Evolutionary conservation across 352 stramenopile genomes (phyloP).

Genomic region (Aphanomyces invadans): DNA sequence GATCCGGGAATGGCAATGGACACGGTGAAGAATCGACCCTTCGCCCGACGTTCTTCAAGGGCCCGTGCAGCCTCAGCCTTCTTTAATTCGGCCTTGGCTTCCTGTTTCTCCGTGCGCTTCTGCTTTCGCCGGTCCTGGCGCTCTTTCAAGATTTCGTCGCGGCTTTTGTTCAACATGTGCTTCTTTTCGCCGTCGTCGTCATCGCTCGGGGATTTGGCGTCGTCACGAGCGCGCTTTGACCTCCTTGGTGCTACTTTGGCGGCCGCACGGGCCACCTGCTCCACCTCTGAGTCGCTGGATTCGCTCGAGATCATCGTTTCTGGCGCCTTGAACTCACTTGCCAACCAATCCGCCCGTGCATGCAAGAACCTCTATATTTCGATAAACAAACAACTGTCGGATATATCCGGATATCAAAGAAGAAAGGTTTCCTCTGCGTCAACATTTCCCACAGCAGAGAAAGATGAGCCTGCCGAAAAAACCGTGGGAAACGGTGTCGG

Average conservation of each 20-base stretch:
- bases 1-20: constrained; percentile 95
- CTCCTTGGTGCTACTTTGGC: not conserved
- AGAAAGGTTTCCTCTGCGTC: not conserved
- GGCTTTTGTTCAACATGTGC: constrained; percentile 30
- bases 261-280: constrained; percentile 4
- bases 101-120: constrained; percentile 67
- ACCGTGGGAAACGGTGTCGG: constrained; percentile 11
- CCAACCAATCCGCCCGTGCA: constrained; percentile 12
- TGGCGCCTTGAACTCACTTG: not conserved
- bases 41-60: constrained; percentile 38
- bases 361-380: not conserved
- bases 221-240: constrained; percentile 19
- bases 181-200: constrained; percentile 5
- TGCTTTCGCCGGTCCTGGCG: constrained; percentile 22
- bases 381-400: too few species aligned
- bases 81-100: constrained; percentile 55
- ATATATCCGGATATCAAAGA: not conserved
- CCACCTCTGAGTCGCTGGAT: constrained; percentile 82
- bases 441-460: constrained; percentile 1
- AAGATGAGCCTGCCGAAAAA: constrained; percentile 24
- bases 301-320: constrained; percentile 81
- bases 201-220: constrained; percentile 25
- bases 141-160: constrained; percentile 31
- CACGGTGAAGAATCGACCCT: constrained; percentile 86
- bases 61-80: constrained; percentile 32